A percentile compares a stretch with the other conserved stretches of the same genome.
Conservation (phyloP, 2,329 filamentous ascomycete species). For the Fusarium oligoseptatum region DNA sequence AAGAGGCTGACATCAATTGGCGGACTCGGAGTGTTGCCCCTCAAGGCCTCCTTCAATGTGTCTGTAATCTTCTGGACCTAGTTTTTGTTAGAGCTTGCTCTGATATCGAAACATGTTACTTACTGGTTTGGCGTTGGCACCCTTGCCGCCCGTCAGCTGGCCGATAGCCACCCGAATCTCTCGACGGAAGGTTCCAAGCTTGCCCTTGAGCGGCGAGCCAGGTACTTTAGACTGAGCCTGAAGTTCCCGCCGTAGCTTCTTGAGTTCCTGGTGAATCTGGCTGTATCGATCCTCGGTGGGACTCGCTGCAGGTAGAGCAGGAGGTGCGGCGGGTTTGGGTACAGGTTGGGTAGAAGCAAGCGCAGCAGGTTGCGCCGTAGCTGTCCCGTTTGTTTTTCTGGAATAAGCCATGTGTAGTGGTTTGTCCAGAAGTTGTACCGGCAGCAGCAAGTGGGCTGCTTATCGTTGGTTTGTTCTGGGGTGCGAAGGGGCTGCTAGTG, state of each 20-base stretch:
- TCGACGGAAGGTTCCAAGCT: constrained; percentile 78
- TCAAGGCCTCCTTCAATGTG: constrained; percentile 66
- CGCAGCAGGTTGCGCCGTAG: constrained; percentile 10
- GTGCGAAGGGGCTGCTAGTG: constrained; percentile 39
- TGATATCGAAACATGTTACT: constrained; percentile 30
- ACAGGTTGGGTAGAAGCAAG: constrained; percentile 9
- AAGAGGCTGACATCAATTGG: constrained; percentile 68
- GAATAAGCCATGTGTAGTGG: constrained; percentile 23
- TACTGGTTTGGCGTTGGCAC: constrained; percentile 65
- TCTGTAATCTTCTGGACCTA: constrained; percentile 55
- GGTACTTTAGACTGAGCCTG: constrained; percentile 66
- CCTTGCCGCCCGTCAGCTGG: constrained; percentile 76
- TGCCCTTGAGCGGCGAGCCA: constrained; percentile 68
- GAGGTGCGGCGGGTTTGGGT: constrained; percentile 25
- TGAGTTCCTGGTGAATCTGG: constrained; percentile 77
- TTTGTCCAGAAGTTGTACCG: constrained; percentile 20
- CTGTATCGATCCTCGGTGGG: constrained; percentile 59
- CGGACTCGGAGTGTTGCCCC: constrained; percentile 64
- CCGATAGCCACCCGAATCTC: constrained; percentile 80
- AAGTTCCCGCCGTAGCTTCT: constrained; percentile 72
- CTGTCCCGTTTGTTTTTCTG: constrained; percentile 35
- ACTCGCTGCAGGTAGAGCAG: constrained; percentile 17
- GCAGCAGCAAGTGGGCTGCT: constrained; percentile 37
- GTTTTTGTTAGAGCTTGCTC: constrained; percentile 28
- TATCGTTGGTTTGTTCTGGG: constrained; percentile 38